Evolutionary conservation across 2,329 filamentous ascomycete species (phyloP).

Genomic region (Xylaria sp.): DNA sequence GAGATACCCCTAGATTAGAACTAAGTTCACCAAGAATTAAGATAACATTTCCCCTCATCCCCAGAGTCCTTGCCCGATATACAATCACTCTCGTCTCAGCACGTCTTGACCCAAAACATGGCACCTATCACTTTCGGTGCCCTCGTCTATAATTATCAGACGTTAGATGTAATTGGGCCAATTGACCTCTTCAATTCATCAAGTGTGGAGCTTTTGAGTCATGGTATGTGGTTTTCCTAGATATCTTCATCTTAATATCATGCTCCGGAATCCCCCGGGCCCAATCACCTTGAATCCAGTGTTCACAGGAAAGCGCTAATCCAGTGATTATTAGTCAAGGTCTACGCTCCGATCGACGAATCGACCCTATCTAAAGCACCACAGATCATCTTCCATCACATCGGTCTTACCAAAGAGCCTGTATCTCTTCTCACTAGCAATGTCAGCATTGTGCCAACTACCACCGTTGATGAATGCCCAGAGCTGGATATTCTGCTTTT

Average conservation of each 20-base stretch:
- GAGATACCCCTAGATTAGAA: background rate
- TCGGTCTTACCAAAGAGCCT: conserved; percentile 21
- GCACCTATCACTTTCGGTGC: conserved; percentile 21
- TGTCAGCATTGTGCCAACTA: conserved; percentile 20
- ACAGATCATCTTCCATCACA: conserved; percentile 23
- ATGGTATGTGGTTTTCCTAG: conserved; percentile 3
- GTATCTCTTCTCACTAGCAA: conserved; percentile 18
- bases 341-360: conserved; percentile 19
- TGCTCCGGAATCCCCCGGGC: background rate
- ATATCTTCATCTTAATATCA: background rate
- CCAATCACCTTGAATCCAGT: background rate
- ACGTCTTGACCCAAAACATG: conserved; percentile 8
- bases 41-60: background rate
- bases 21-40: background rate
- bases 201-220: background rate
- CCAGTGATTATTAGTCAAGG: conserved; percentile 8
- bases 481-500: conserved; percentile 27
- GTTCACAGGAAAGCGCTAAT: background rate
- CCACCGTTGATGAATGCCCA: conserved; percentile 28
- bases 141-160: conserved; percentile 28
- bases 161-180: conserved; percentile 26
- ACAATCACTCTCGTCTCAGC: background rate
- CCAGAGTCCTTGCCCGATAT: background rate
- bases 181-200: conserved; percentile 29
- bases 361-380: conserved; percentile 18